Base-by-base conservation (phyloP, 345 rosid genomes). In the Euclidium syriacum region DNA sequence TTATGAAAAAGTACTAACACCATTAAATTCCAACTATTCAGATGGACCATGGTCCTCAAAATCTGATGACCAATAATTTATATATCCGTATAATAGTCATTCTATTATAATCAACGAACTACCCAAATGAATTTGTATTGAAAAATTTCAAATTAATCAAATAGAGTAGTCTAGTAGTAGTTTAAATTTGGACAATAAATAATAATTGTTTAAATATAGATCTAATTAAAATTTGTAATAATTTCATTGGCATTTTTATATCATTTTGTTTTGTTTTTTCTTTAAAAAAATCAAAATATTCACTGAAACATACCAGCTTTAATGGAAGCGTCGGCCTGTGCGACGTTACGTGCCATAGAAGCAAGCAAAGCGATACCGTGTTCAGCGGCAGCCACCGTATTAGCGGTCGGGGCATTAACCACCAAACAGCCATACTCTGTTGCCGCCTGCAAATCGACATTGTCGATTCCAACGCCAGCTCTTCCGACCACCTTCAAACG, bases 401-500 rank as follows among this genome's bases (percentile, higher is more conserved):
- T 88, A 3, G 96, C 96, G 2, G 90, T 86, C 2, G 96, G 96
- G 4, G 91, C 94, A 62, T 86, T 88, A 12, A 88, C 94, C 35
- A 88, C 94, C 67, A 89, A 65, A 54, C 96, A 89, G 0, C 94
- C 96, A 2, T 73, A 69, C 73, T 89, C 94, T 0, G 94, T 89
- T 11, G 96, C 94, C 2, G 96, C 96, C n/a, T 80, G 87, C n/a
- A 86, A 79, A 73, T 89, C 91, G 10, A 89, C 94, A 53, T 86
- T 86, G 55, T 89, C 96, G 24, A 89, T 89, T 5, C 94, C 96
- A 18, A 86, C 94, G 0, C 94, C 96, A 9, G 94, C 96, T 11
- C 96, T 75, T 20, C 96, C 96, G 2, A 89, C 94, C 35, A 89
- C 94, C 70, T 89, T 86, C 52, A 89, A 52, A 48, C 74, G n/a